These are phyloP conservation scores for Saccharomycopsis babjevae DNA, from an alignment of 805 yeast genomes.

Conservation along the genomic window DNA sequence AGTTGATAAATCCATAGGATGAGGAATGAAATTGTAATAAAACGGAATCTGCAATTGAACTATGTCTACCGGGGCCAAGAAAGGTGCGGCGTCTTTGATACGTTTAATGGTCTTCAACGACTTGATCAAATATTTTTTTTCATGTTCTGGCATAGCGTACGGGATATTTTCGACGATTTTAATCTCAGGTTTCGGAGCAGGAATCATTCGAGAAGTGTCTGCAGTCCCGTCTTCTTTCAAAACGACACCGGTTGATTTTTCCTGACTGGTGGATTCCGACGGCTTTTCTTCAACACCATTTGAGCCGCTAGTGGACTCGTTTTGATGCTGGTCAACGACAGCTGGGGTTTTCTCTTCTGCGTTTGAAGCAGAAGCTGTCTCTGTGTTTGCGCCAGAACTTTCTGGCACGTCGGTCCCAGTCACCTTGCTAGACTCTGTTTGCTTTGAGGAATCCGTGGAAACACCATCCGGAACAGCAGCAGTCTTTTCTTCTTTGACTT, in stretches of 20 bases:
- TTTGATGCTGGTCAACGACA: background rate
- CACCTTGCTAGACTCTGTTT: background rate
- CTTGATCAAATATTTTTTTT: conserved; percentile 66
- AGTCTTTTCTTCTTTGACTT: background rate
- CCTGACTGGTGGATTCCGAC: background rate
- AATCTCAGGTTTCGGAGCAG: conserved; percentile 78
- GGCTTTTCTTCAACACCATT: background rate
- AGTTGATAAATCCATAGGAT: conserved; percentile 92
- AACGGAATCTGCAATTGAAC: conserved; percentile 83
- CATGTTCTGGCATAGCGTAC: conserved; percentile 71
- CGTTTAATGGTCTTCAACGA: conserved; percentile 81
- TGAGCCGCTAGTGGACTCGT: too few species aligned
- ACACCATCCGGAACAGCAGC: background rate
- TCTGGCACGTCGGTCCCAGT: background rate
- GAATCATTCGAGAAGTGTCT: conserved; percentile 26
- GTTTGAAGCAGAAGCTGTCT: background rate
- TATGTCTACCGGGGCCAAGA: conserved; percentile 81
- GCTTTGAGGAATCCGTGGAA: background rate
- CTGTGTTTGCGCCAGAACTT: background rate
- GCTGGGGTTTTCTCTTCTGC: background rate
- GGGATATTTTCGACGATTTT: conserved; percentile 59
- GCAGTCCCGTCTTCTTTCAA: conserved; percentile 6
- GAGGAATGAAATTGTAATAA: conserved; percentile 69
- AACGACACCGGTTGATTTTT: background rate
- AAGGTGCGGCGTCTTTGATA: conserved; percentile 87